These are phyloP conservation scores for Myxozyma monticola DNA, from an alignment of 805 yeast species.

Conservation along the genomic window DNA sequence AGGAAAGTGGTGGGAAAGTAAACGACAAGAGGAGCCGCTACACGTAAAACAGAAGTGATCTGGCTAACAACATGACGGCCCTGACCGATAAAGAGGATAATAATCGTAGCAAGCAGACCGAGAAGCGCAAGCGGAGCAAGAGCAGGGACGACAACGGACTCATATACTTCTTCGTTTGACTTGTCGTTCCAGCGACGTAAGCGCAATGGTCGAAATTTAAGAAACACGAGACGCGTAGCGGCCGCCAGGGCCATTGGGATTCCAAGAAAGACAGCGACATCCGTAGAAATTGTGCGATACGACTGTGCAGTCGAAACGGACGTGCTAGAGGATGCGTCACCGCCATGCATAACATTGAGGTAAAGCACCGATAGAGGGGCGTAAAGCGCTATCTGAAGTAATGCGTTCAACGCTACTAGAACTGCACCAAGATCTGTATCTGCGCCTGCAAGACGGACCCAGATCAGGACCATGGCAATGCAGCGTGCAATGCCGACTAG, in stretches of 20 bases:
- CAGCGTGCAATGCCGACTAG: constrained; percentile 61
- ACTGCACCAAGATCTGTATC: constrained; percentile 51
- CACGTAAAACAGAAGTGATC: constrained; percentile 51
- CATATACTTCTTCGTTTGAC: constrained; percentile 33
- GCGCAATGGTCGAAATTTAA: not conserved
- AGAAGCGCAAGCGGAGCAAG: constrained; percentile 52
- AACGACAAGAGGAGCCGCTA: constrained; percentile 50
- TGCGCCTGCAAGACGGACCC: constrained; percentile 52
- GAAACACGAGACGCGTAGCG: constrained; percentile 38
- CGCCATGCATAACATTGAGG: constrained; percentile 47
- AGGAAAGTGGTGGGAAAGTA: constrained; percentile 53
- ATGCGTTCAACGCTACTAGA: constrained; percentile 51
- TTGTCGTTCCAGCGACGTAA: not conserved
- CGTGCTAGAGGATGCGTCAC: constrained; percentile 27
- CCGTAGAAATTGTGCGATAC: constrained; percentile 47
- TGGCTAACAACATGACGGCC: constrained; percentile 51
- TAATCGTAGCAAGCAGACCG: constrained; percentile 51
- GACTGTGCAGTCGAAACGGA: constrained; percentile 23
- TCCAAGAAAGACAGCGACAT: constrained; percentile 55
- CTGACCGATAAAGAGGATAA: constrained; percentile 52
- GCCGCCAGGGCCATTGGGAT: constrained; percentile 52
- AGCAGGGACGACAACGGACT: constrained; percentile 42
- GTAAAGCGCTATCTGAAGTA: constrained; percentile 51
- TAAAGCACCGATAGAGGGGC: constrained; percentile 54
- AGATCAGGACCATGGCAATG: constrained; percentile 50